phyloP scores from a whole-genome alignment of 192 early-diverging fungal species.

The Funneliformis geosporum region DNA sequence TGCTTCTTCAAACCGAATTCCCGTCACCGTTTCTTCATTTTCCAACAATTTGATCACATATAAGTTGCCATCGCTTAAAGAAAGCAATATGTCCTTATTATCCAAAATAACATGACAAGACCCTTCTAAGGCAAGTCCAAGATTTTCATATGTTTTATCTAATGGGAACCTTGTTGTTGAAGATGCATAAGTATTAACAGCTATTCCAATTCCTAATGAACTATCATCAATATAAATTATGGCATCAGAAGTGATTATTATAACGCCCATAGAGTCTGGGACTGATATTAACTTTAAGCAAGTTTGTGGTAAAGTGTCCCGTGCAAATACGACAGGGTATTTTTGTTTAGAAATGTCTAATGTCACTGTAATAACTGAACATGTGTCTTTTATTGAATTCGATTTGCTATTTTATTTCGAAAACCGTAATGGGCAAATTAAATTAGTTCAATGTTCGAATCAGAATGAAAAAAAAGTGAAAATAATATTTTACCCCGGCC shows the following conservation, averaged over 20 bases:
- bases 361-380: slow-evolving; percentile 80
- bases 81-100: slow-evolving; percentile 70
- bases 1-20: slow-evolving; percentile 59
- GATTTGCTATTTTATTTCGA: slow-evolving; percentile 50
- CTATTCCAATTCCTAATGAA: slow-evolving; percentile 70
- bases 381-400: slow-evolving; percentile 68
- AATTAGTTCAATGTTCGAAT: background rate
- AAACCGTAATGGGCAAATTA: background rate
- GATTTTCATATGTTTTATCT: slow-evolving; percentile 45
- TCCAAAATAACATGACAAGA: slow-evolving; percentile 64
- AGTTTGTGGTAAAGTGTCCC: slow-evolving; percentile 82
- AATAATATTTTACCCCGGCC: slow-evolving; percentile 69
- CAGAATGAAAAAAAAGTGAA: background rate
- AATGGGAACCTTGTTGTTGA: slow-evolving; percentile 52
- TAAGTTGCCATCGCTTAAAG: slow-evolving; percentile 72
- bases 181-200: slow-evolving; percentile 71
- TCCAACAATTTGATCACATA: slow-evolving; percentile 69
- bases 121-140: slow-evolving; percentile 76
- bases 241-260: slow-evolving; percentile 77
- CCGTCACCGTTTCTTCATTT: slow-evolving; percentile 79
- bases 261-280: slow-evolving; percentile 83
- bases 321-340: slow-evolving; percentile 82
- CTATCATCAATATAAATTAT: slow-evolving; percentile 87
- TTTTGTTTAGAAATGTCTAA: slow-evolving; percentile 73
- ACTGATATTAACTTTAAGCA: slow-evolving; percentile 67